Evolutionary conservation across 202 grass and related monocot species (phyloP).

Genomic region (Brachypodium distachyon): DNA sequence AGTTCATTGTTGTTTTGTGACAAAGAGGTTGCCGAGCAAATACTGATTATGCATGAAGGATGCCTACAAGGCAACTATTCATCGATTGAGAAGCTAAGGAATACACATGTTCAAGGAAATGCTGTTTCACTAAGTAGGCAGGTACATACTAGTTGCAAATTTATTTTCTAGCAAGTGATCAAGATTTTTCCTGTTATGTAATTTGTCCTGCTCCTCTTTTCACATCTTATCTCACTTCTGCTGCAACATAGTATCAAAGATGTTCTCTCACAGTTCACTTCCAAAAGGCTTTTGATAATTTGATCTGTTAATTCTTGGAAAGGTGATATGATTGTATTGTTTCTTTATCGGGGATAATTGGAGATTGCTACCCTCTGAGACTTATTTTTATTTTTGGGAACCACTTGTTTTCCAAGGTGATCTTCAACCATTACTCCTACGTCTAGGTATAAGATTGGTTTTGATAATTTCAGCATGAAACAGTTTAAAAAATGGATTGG

Average conservation of each 20-base stretch:
- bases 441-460: too few species aligned
- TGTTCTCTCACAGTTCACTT: not conserved
- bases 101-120: slow-evolving; percentile 29
- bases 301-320: not conserved
- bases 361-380: not conserved
- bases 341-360: not conserved
- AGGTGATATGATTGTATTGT: not conserved
- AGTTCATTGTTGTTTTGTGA: not conserved
- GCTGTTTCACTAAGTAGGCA: slow-evolving; percentile 65
- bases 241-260: not conserved
- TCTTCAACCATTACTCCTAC: not conserved
- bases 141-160: slow-evolving; percentile 18
- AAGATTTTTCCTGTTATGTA: not conserved
- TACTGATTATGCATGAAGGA: slow-evolving; percentile 80
- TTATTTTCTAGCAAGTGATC: not conserved
- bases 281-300: not conserved
- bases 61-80: slow-evolving; percentile 58
- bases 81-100: slow-evolving; percentile 59
- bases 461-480: not conserved
- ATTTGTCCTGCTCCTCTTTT: not conserved
- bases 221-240: not conserved
- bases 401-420: not conserved
- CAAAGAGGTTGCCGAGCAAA: slow-evolving; percentile 54
- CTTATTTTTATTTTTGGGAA: not conserved
- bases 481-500: not conserved